phyloP scores from a whole-genome alignment of 1,284 basidiomycete species.

The Irpex sp. region DNA sequence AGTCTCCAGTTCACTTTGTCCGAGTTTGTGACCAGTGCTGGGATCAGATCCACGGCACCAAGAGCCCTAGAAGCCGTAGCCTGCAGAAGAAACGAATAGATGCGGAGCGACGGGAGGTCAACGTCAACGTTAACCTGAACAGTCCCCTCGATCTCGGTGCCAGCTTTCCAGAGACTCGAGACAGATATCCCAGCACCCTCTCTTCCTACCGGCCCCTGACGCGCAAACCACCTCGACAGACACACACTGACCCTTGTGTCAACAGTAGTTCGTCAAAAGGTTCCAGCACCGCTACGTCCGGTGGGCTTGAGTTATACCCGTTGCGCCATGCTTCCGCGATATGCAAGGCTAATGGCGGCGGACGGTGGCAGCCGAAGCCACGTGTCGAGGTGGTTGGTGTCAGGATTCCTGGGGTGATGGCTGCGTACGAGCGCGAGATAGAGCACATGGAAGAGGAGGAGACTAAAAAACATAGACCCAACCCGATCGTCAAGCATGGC shows the following conservation, averaged over 20 bases:
- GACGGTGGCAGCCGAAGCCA: conserved; percentile 66
- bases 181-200: neutral
- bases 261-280: neutral
- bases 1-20: conserved; percentile 42
- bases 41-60: conserved; percentile 56
- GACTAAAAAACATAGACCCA: conserved; percentile 38
- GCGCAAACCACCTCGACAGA: too few species aligned
- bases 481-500: conserved; percentile 59
- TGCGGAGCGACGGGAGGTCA: conserved; percentile 20
- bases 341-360: conserved; percentile 70
- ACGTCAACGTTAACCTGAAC: conserved; percentile 17
- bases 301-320: conserved; percentile 61
- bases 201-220: neutral
- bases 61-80: conserved; percentile 8
- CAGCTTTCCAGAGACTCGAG: neutral
- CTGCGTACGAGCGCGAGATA: conserved; percentile 58
- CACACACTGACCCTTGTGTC: neutral
- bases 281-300: conserved; percentile 32
- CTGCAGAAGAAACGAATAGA: conserved; percentile 38
- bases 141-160: conserved; percentile 12
- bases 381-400: conserved; percentile 37
- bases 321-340: conserved; percentile 54
- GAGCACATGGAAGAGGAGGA: conserved; percentile 51
- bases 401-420: conserved; percentile 56
- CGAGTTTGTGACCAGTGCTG: conserved; percentile 71